Percentiles rank a stretch among this genome's conserved stretches.
Conservation (phyloP, 2,329 filamentous ascomycete species). For the Westerdykella ornata region DNA sequence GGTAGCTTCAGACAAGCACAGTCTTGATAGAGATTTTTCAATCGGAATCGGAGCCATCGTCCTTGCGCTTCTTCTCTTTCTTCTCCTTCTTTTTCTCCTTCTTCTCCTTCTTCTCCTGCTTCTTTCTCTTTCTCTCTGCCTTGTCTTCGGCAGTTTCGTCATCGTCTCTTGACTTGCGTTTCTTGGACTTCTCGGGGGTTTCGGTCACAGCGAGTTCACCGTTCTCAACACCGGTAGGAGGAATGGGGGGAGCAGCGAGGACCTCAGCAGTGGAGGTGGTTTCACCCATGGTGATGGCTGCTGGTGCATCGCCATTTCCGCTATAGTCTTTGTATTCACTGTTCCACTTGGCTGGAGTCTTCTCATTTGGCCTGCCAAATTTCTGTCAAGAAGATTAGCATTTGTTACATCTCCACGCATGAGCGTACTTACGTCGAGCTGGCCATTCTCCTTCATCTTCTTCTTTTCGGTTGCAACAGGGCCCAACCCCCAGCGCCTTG, state of each 20-base stretch:
- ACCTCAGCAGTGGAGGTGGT: constrained; percentile 33
- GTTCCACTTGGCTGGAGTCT: constrained; percentile 90
- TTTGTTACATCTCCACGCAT: constrained; percentile 1
- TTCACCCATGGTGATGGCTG: constrained; percentile 21
- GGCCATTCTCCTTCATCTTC: constrained; percentile 97
- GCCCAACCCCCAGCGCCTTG: constrained; percentile 90
- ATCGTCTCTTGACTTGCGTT: constrained; percentile 46
- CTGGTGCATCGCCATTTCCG: constrained; percentile 16
- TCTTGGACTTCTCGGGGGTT: constrained; percentile 34
- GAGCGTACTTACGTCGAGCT: constrained; percentile 65
- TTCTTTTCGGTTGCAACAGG: constrained; percentile 95
- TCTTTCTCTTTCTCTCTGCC: constrained; percentile 54
- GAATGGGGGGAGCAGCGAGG: constrained; percentile 31
- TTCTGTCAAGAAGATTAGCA: constrained; percentile 52
- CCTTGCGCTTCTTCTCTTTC: constrained; percentile 32
- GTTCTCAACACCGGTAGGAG: constrained; percentile 22
- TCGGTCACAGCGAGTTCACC: constrained; percentile 16
- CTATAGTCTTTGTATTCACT: constrained; percentile 79
- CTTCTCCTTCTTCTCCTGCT: constrained; percentile 77
- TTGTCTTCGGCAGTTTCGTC: constrained; percentile 43
- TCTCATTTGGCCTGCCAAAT: constrained; percentile 86
- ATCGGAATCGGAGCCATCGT: constrained; percentile 29
- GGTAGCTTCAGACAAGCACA: too few species aligned
- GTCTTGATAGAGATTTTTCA: constrained; percentile 10
- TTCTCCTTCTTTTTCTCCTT: constrained; percentile 64